Conservation (phyloP, 192 early-diverging fungal species). For the Backusella tuberculispora region DNA sequence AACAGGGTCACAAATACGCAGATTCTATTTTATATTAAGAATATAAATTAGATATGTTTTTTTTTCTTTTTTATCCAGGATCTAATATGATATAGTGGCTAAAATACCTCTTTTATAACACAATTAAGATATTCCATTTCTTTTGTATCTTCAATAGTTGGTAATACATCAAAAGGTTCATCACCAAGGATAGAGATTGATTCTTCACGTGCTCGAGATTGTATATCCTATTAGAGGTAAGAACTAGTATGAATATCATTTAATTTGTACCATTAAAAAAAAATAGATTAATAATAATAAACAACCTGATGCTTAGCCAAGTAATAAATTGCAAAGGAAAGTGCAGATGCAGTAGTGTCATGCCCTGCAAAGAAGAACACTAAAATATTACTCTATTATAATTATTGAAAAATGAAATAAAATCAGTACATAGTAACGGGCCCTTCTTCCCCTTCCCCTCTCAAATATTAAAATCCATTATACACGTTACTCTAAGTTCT, state of each 20-base stretch:
- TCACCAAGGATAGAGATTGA: background rate
- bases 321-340: background rate
- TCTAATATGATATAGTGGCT: no score
- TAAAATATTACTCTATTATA: background rate
- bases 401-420: no score
- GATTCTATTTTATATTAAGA: no score
- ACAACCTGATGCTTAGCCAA: background rate
- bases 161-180: background rate
- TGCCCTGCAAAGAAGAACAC: background rate
- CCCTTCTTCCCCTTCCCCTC: no score
- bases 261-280: background rate
- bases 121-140: no score
- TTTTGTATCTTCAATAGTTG: no score
- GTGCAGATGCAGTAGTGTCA: background rate
- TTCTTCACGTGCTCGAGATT: background rate
- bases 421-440: no score
- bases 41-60: no score
- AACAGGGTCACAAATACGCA: no score
- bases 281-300: background rate
- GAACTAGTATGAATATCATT: background rate
- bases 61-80: no score
- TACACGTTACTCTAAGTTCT: conserved; percentile 34
- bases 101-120: no score
- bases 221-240: background rate
- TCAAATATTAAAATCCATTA: no score